Evolutionary conservation across 1,139 yeast genomes (phyloP).

Genomic region (Saccharomyces hybrid): DNA sequence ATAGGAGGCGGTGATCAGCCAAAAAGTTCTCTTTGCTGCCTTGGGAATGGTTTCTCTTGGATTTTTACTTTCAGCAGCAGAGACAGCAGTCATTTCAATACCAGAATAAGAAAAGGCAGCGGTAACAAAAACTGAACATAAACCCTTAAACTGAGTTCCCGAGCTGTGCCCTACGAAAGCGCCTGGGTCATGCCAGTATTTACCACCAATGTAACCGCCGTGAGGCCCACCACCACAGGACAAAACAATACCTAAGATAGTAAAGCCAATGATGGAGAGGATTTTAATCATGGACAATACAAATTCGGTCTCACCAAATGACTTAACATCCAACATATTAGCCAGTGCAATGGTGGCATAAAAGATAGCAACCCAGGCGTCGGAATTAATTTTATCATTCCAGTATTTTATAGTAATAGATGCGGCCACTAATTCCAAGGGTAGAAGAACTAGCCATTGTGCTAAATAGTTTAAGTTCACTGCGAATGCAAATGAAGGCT

Average conservation of each 20-base stretch:
- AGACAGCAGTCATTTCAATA: conserved; percentile 73
- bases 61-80: conserved; percentile 79
- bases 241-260: conserved; percentile 60
- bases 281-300: conserved; percentile 53
- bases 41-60: conserved; percentile 65
- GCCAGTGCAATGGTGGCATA: conserved; percentile 48
- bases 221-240: conserved; percentile 65
- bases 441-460: conserved; percentile 63
- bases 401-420: conserved; percentile 61
- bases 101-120: conserved; percentile 53
- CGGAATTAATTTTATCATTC: conserved; percentile 50
- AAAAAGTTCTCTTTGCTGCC: conserved; percentile 71
- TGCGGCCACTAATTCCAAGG: conserved; percentile 66
- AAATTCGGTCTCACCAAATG: conserved; percentile 69
- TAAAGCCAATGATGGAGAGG: conserved; percentile 57
- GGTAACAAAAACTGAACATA: conserved; percentile 44
- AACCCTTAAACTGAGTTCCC: conserved; percentile 47
- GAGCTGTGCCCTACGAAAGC: conserved; percentile 48
- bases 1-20: conserved; percentile 66
- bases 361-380: conserved; percentile 61
- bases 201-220: conserved; percentile 53
- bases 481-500: conserved; percentile 70
- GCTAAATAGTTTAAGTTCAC: conserved; percentile 65
- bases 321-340: conserved; percentile 52
- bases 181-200: conserved; percentile 59